Evolutionary conservation across 2,329 filamentous ascomycete species (phyloP), one percentile per base, ranked within the genome.

Genomic region (Fusarium goolgardi): DNA sequence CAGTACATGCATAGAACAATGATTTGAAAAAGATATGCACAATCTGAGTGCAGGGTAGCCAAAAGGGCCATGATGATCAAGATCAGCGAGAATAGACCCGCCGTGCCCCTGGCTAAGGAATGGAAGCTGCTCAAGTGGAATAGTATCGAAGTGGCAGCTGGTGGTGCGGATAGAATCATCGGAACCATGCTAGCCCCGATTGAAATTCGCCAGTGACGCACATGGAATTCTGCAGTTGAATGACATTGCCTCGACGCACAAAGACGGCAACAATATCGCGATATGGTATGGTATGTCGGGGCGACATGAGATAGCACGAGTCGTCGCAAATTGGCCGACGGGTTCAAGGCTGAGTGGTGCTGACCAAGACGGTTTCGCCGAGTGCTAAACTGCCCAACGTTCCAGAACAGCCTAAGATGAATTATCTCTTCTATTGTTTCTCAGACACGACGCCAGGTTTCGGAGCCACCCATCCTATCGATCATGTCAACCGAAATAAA

Each of bases 371-470:
- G 50, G 65, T 65, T 68, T 62, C 54, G 50, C 55, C 55, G 65
- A 54, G 40, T 60, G 37, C 62, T 58, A 55, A 50, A 52, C 61
- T 40, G 43, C 25, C 65, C 47, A 43, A 40, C 44, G 66, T 69
- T 69, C 66, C 66, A 69, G 66, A 69, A 69, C 65, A 69, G 61
- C 53, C 65, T 40, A 65, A 53, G 60, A 39, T 49, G 37, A 44
- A 29, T 59, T 51, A 45, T 51, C 39, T 66, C 43, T 55, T 43
- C 40, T 25, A 55, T 52, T 52, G 32, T 41, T 32, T 51, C 59
- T 41, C 20, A 53, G 44, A 58, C 63, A 43, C 57, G 37, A 46
- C 57, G 35, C 60, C 53, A 64, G 32, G 27, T 46, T 47, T 55
- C 66, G 66, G 66, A 55, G 25, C 32, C 61, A 35, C 45, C 45